phyloP scores from a whole-genome alignment of 2,329 filamentous ascomycete genomes.

The Hypocrella siamensis region DNA sequence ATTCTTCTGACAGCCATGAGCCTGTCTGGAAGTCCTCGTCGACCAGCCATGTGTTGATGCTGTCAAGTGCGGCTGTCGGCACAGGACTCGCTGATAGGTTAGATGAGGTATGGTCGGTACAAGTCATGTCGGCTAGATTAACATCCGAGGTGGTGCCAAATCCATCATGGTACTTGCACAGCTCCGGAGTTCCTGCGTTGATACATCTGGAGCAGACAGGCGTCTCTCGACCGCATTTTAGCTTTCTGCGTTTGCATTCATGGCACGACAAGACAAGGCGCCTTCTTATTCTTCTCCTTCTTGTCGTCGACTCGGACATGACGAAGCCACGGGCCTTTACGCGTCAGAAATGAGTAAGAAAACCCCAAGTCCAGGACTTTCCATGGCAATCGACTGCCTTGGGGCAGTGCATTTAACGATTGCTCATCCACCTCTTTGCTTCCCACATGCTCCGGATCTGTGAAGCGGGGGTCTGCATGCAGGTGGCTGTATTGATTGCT shows the following conservation, averaged over 20 bases:
- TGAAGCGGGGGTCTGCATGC: too few species aligned
- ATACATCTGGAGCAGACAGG: neutral
- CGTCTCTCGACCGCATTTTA: neutral
- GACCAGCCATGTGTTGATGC: neutral
- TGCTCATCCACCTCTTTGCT: too few species aligned
- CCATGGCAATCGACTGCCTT: too few species aligned
- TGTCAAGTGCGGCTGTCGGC: neutral
- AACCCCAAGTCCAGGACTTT: too few species aligned
- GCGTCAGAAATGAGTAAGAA: too few species aligned
- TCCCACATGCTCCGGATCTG: too few species aligned
- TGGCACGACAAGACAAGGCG: neutral
- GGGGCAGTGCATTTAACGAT: too few species aligned
- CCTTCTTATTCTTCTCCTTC: neutral
- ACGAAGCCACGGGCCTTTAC: too few species aligned
- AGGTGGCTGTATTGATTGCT: too few species aligned
- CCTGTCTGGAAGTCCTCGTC: neutral
- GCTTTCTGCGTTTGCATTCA: neutral
- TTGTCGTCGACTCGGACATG: neutral
- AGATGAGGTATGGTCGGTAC: neutral
- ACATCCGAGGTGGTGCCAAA: neutral
- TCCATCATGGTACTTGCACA: neutral
- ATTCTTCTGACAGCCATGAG: neutral
- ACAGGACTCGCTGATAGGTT: neutral
- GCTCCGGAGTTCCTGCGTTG: neutral
- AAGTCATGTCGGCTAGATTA: neutral